These are phyloP conservation scores for Fonsecaea multimorphosa DNA, from an alignment of 2,329 filamentous ascomycete genomes.

Conservation along the genomic window DNA sequence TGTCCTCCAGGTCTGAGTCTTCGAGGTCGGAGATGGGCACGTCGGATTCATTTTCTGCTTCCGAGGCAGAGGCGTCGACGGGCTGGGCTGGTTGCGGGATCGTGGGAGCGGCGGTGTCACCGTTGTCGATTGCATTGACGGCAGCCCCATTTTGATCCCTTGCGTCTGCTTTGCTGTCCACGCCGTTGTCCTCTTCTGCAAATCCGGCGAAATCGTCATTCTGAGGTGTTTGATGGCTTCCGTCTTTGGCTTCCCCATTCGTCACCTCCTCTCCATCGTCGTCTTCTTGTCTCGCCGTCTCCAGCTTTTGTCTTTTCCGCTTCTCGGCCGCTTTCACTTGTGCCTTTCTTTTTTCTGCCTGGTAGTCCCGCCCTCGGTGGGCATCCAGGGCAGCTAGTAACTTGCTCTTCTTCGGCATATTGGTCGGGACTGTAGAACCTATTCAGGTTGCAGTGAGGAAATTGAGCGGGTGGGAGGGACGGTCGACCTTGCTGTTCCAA, in stretches of 20 bases:
- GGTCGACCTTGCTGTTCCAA: neutral
- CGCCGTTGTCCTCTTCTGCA: neutral
- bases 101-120: slow-evolving; percentile 42
- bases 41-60: slow-evolving; percentile 79
- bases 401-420: slow-evolving; percentile 63
- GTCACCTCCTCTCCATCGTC: neutral
- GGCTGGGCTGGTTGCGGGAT: slow-evolving; percentile 47
- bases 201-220: slow-evolving; percentile 29
- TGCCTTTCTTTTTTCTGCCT: slow-evolving; percentile 78
- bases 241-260: neutral
- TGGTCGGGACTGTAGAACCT: neutral
- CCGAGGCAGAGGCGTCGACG: slow-evolving; percentile 60
- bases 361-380: slow-evolving; percentile 69
- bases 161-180: slow-evolving; percentile 9
- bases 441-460: neutral
- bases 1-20: slow-evolving; percentile 82
- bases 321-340: slow-evolving; percentile 59
- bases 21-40: slow-evolving; percentile 86
- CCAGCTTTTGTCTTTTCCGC: slow-evolving; percentile 47
- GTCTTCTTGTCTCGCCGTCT: slow-evolving; percentile 19
- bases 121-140: slow-evolving; percentile 31
- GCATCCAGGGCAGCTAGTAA: slow-evolving; percentile 64
- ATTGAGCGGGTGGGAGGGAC: neutral
- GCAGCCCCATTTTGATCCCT: slow-evolving; percentile 27
- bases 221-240: neutral